phyloP scores from a whole-genome alignment of 2,329 filamentous ascomycete species.

The Paramyrothecium roridum region DNA sequence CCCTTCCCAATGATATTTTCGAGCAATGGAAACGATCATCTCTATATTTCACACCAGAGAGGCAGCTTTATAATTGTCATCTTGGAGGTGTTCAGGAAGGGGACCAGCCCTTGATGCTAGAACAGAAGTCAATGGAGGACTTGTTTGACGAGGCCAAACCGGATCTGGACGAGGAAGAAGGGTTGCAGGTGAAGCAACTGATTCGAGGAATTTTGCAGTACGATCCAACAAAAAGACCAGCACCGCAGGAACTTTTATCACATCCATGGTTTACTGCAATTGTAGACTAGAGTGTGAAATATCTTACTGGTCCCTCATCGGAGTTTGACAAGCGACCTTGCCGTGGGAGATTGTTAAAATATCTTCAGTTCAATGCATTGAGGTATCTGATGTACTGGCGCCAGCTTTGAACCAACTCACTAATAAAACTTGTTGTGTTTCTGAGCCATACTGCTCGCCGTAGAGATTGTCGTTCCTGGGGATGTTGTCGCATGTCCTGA shows the following conservation, averaged over 20 bases:
- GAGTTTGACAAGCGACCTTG: too few species aligned
- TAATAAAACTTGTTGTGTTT: too few species aligned
- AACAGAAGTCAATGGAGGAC: slow-evolving; percentile 20
- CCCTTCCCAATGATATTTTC: slow-evolving; percentile 14
- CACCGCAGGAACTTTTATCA: slow-evolving; percentile 19
- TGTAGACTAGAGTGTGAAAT: too few species aligned
- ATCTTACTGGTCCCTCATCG: too few species aligned
- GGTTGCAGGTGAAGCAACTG: slow-evolving; percentile 17
- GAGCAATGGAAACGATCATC: slow-evolving; percentile 18
- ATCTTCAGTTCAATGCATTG: too few species aligned
- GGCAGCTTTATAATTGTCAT: slow-evolving; percentile 18
- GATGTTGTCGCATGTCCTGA: too few species aligned
- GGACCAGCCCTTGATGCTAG: slow-evolving; percentile 15
- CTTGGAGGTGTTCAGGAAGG: slow-evolving; percentile 18
- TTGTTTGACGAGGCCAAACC: slow-evolving; percentile 17
- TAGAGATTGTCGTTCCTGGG: too few species aligned
- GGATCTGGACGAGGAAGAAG: slow-evolving; percentile 19
- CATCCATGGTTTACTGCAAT: slow-evolving; percentile 30
- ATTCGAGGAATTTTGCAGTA: slow-evolving; percentile 27
- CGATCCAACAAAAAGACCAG: slow-evolving; percentile 22
- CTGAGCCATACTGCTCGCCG: too few species aligned
- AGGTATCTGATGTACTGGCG: too few species aligned
- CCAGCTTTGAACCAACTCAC: too few species aligned
- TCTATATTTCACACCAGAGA: slow-evolving; percentile 20
- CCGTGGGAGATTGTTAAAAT: too few species aligned